These are phyloP conservation scores for Cymbopogon citratus DNA, from an alignment of 176 grass and related monocot species.

Conservation along the genomic window DNA sequence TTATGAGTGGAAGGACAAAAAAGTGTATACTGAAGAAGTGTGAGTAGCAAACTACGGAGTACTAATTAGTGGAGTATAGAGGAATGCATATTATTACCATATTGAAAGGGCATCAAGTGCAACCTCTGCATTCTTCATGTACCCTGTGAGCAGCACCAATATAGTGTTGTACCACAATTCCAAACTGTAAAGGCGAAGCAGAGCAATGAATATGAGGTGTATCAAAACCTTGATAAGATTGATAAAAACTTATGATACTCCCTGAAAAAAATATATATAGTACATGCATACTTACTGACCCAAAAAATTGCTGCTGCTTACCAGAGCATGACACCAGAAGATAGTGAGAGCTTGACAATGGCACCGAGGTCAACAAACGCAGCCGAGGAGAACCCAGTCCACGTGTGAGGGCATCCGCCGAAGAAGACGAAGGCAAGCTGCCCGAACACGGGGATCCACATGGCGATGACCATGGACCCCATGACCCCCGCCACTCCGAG, in stretches of 20 bases:
- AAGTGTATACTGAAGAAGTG: background rate
- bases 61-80: background rate
- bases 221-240: background rate
- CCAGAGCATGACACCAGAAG: no score
- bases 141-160: slow-evolving; percentile 73
- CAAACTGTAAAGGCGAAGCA: slow-evolving; percentile 40
- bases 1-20: background rate
- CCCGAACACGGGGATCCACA: no score
- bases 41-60: background rate
- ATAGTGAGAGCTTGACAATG: no score
- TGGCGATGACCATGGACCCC: no score
- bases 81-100: slow-evolving; percentile 1
- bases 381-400: no score
- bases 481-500: no score
- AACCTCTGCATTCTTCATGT: slow-evolving; percentile 73
- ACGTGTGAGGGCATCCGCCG: no score
- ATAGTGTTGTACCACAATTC: slow-evolving; percentile 87
- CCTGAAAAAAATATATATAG: no score
- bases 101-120: slow-evolving; percentile 89
- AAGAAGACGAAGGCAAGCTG: no score
- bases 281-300: no score
- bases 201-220: background rate
- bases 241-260: background rate
- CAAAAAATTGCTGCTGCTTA: no score
- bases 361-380: no score